Evolutionary conservation across 2,329 filamentous ascomycete genomes (phyloP).

Genomic region (Fusarium solani-melongenae): DNA sequence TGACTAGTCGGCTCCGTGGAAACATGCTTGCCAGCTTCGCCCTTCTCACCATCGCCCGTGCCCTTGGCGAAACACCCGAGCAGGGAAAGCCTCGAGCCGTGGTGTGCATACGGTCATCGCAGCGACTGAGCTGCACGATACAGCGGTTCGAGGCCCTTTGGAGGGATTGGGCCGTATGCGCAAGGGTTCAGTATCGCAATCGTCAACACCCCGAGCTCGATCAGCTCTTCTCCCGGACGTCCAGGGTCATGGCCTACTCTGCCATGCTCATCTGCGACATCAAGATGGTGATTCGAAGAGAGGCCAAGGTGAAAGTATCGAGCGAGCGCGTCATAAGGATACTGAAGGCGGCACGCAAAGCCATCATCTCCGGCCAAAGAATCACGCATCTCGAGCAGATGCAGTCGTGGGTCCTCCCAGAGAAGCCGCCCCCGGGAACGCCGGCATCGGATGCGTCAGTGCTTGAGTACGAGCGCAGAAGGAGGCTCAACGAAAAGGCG

Average conservation of each 20-base stretch:
- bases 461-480: conserved; percentile 19
- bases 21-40: conserved; percentile 28
- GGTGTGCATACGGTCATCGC: conserved; percentile 6
- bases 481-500: conserved; percentile 21
- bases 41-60: conserved; percentile 18
- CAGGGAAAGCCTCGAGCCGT: conserved; percentile 13
- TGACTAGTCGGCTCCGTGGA: not conserved
- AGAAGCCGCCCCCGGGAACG: conserved; percentile 1
- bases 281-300: conserved; percentile 17
- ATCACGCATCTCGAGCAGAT: conserved; percentile 27
- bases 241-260: conserved; percentile 20
- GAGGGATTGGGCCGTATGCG: conserved; percentile 11
- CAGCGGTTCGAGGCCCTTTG: conserved; percentile 23
- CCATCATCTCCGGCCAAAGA: conserved; percentile 21
- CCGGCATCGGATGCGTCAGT: not conserved
- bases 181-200: conserved; percentile 3
- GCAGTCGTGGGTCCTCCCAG: conserved; percentile 14
- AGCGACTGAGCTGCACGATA: conserved; percentile 13
- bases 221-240: conserved; percentile 13
- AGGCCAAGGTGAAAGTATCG: conserved; percentile 6
- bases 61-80: conserved; percentile 28
- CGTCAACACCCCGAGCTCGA: conserved; percentile 16
- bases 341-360: conserved; percentile 20
- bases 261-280: conserved; percentile 25
- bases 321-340: conserved; percentile 15